These are phyloP conservation scores for Thinopyrum elongatum DNA, from an alignment of 176 grass and related monocot genomes.

Conservation along the genomic window DNA sequence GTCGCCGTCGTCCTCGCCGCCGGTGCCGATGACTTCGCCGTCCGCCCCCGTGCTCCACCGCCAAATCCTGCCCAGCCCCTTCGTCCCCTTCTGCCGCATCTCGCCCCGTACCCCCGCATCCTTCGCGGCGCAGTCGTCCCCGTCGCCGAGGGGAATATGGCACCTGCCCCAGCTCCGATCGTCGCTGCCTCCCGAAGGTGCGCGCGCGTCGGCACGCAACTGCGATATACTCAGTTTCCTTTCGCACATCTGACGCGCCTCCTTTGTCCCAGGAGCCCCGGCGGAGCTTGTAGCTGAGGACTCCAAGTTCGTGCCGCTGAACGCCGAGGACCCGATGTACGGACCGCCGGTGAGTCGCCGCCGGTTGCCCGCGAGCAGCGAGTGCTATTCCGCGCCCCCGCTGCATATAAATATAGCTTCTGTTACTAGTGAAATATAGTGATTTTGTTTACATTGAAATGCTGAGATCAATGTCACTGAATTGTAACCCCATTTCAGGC, in stretches of 20 bases:
- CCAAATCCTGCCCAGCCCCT: not conserved
- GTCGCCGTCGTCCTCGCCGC: constrained; percentile 10
- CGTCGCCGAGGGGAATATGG: not conserved
- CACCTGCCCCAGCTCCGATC: constrained; percentile 24
- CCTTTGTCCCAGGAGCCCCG: constrained; percentile 44
- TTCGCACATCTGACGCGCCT: not conserved
- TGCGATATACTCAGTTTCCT: not conserved
- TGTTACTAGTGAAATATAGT: not conserved
- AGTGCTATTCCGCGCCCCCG: not conserved
- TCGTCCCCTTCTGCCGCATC: fast-evolving
- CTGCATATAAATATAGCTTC: not conserved
- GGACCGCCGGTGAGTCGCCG: constrained; percentile 73
- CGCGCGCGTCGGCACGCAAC: not conserved
- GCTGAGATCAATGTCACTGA: not conserved
- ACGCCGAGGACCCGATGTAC: constrained; percentile 79
- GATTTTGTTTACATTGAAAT: not conserved
- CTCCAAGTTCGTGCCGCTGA: constrained; percentile 85
- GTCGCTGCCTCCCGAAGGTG: constrained; percentile 37
- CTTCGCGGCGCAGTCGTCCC: not conserved
- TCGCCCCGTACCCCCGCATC: not conserved
- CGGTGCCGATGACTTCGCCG: constrained; percentile 26
- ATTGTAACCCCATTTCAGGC: constrained; percentile 43
- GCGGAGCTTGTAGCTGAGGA: constrained; percentile 70
- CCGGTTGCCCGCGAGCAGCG: not conserved
- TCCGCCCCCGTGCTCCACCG: constrained; percentile 17